Base-by-base conservation (phyloP, 2,329 filamentous ascomycete genomes). In the Hymenoscyphus scutula region DNA sequence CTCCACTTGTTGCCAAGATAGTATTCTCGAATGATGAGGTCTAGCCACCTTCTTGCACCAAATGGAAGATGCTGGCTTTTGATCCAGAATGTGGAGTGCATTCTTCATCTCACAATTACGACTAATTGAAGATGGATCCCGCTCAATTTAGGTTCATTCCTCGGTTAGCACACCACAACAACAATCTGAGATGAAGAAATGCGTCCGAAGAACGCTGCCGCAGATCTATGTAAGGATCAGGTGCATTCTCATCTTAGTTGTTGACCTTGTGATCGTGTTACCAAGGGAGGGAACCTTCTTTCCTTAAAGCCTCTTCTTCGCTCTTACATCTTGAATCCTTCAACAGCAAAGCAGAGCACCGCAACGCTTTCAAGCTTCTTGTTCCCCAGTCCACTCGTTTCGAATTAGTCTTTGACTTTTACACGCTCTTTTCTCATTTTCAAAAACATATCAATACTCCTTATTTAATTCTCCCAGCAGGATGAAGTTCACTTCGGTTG, bases 401-500 rank as follows among this genome's bases (percentile, higher is more conserved):
- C 37, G 10, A 27, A 15, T 34, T 41, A 45, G 59, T 65, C 64
- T 60, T 56, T 56, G 68, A 76, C 74, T 76, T 78, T 56, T 45
- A 79, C 76, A 74, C 38, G 62, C 59, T 60, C 63, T 56, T 53
- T 51, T 48, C 23, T 34, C 10, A 23, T 34, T 37, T 23, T 37
- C 19, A 37, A 5, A 13, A 48, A 23, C 41, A 23, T 19, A 48
- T 48, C 41, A 48, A 48, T 48, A 48, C 41, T 48, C 41, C 23
- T 48, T 8, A 29, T 58, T 38, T 56, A 34, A 55, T 38, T 56
- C 38, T 45, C 2, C 29, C 78, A 78, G 79, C 83, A 87, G 85
- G 76, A 88, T 88, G 85, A 84, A 87, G 84, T 86, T 82, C 83
- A 34, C 25, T 41, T 76, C 83, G 74, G 74, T 78, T 74, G 81